Conservation (phyloP, 345 rosid species). For the Populus nigra region DNA sequence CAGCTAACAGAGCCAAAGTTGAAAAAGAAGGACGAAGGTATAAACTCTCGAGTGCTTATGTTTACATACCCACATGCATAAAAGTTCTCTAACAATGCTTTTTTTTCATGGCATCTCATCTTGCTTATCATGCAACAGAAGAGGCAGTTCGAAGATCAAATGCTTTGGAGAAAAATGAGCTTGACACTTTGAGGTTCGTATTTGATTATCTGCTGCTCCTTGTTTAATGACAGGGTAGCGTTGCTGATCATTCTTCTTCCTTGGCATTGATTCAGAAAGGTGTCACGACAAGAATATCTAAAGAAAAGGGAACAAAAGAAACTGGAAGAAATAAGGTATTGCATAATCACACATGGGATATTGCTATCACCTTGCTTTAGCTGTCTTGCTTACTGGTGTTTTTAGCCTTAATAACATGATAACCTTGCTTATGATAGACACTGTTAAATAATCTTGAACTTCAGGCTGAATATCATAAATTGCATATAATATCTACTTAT, state of each 20-base stretch:
- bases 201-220: constrained; percentile 4
- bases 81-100: neutral
- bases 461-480: neutral
- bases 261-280: constrained; percentile 52
- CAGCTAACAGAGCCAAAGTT: constrained; percentile 82
- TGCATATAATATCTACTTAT: neutral
- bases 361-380: neutral
- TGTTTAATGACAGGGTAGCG: neutral
- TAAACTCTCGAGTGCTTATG: constrained; percentile 14
- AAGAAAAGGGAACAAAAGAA: constrained; percentile 98
- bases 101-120: neutral
- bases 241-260: constrained; percentile 10
- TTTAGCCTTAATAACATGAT: neutral
- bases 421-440: no score
- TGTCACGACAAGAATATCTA: constrained; percentile 85
- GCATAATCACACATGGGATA: neutral
- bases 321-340: constrained; percentile 84
- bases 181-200: constrained; percentile 66
- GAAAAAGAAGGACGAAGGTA: constrained; percentile 84
- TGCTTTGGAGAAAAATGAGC: constrained; percentile 61
- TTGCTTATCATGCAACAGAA: constrained; percentile 44
- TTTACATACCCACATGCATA: neutral
- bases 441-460: no score
- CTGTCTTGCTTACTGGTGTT: neutral
- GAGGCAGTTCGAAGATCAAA: constrained; percentile 71